Percentiles rank a stretch among this genome's conserved stretches.
These are phyloP conservation scores for Panaeolus papilionaceus DNA, from an alignment of 768 basidiomycete genomes.

Conservation along the genomic window DNA sequence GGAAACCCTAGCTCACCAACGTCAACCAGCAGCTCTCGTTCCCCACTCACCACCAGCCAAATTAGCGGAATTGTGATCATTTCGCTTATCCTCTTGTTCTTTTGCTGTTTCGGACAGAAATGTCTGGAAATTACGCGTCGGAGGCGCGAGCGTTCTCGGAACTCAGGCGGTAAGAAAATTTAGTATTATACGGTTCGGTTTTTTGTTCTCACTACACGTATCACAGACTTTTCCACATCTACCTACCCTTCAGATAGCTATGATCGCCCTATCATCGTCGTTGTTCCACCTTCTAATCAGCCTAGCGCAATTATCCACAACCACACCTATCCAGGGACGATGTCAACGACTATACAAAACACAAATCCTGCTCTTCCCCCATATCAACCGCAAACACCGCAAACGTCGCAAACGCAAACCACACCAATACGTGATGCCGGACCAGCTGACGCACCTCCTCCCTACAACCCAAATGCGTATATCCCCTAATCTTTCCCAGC, in stretches of 20 bases:
- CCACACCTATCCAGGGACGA: not conserved
- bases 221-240: not conserved
- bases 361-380: not conserved
- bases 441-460: slow-evolving; percentile 7
- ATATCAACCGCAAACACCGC: not conserved
- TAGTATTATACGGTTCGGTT: not conserved
- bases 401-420: too few relatives aligned
- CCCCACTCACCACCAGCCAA: not conserved
- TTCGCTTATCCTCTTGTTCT: not conserved
- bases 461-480: slow-evolving; percentile 2
- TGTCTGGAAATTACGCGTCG: not conserved
- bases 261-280: not conserved
- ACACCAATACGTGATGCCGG: not conserved
- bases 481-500: not conserved
- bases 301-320: not conserved
- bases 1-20: too few relatives aligned
- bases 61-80: slow-evolving; percentile 9
- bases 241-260: not conserved
- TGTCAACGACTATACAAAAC: not conserved
- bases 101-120: not conserved
- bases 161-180: not conserved
- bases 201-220: not conserved
- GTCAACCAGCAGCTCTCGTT: not conserved
- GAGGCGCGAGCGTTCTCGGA: not conserved
- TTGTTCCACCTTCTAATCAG: slow-evolving; percentile 4